These are phyloP conservation scores for Ramularia endophylla DNA, from an alignment of 2,329 filamentous ascomycete genomes.

Conservation along the genomic window DNA sequence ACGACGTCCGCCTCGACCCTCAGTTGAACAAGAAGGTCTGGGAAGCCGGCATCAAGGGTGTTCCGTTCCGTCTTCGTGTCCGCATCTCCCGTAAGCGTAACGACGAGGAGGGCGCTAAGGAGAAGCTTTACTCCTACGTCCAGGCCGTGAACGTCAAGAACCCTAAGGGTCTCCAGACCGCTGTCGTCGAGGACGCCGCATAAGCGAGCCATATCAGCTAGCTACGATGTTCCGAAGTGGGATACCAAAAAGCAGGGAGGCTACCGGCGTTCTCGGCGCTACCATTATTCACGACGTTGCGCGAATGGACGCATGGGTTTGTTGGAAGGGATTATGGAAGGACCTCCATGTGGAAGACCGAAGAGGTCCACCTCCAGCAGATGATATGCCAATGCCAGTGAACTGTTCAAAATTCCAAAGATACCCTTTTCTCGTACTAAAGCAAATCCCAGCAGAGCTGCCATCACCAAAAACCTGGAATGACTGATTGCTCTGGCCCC, in stretches of 20 bases:
- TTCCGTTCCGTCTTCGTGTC: slow-evolving; percentile 93
- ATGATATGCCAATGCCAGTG: no score
- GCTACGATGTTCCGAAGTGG: not conserved
- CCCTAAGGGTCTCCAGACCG: slow-evolving; percentile 93
- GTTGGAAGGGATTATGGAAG: no score
- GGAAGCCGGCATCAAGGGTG: slow-evolving; percentile 98
- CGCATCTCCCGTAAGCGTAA: slow-evolving; percentile 99
- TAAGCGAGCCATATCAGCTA: slow-evolving; percentile 6
- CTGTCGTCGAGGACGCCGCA: slow-evolving; percentile 65
- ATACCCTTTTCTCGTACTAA: no score
- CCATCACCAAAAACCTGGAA: no score
- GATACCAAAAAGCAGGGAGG: slow-evolving; percentile 1
- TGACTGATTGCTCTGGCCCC: no score
- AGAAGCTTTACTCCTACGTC: slow-evolving; percentile 99
- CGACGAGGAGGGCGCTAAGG: slow-evolving; percentile 98
- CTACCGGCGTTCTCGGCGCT: not conserved
- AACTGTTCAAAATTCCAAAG: no score
- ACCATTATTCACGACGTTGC: not conserved
- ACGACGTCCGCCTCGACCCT: slow-evolving; percentile 95
- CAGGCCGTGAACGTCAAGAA: slow-evolving; percentile 99
- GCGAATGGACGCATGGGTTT: no score
- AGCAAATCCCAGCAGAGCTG: no score
- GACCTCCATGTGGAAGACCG: not conserved
- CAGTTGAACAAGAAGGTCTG: slow-evolving; percentile 99
- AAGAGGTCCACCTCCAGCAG: no score